Evolutionary conservation across 176 grass and related monocot species (phyloP).

Genomic region (Carex myosuroides): DNA sequence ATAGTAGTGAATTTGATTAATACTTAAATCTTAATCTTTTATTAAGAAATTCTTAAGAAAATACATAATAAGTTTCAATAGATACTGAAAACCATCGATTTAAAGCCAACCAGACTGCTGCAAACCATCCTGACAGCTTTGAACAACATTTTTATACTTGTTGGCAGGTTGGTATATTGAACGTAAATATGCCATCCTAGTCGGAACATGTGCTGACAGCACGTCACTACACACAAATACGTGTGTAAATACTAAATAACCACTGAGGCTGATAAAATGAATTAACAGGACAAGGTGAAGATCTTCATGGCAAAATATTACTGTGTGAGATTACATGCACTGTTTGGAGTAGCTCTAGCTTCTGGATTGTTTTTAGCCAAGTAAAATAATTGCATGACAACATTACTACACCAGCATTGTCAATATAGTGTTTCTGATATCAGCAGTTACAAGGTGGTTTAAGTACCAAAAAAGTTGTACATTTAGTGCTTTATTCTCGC

Average conservation of each 20-base stretch:
- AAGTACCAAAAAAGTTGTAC: not conserved
- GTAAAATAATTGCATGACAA: not conserved
- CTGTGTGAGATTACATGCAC: conserved; percentile 71
- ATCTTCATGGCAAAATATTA: conserved; percentile 96
- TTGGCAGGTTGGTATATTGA: not conserved
- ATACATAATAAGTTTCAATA: not conserved
- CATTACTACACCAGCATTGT: not conserved
- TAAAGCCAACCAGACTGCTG: not conserved
- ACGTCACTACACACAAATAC: not conserved
- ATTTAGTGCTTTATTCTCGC: not conserved
- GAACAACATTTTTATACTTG: not conserved
- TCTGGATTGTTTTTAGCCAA: conserved; percentile 62
- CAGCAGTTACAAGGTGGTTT: not conserved
- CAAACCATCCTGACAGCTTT: not conserved
- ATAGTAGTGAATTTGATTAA: not conserved
- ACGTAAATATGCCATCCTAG: not conserved
- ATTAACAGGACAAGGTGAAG: conserved; percentile 66
- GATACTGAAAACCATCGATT: not conserved
- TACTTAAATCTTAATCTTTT: not conserved
- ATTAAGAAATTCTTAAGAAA: not conserved
- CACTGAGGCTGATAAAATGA: conserved; percentile 7
- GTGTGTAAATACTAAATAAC: not conserved
- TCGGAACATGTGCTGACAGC: not conserved
- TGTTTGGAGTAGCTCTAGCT: conserved; percentile 73
- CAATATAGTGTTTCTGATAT: not conserved